These are phyloP conservation scores for Aspergillus piperis DNA, from an alignment of 2,329 filamentous ascomycete species.

Conservation along the genomic window DNA sequence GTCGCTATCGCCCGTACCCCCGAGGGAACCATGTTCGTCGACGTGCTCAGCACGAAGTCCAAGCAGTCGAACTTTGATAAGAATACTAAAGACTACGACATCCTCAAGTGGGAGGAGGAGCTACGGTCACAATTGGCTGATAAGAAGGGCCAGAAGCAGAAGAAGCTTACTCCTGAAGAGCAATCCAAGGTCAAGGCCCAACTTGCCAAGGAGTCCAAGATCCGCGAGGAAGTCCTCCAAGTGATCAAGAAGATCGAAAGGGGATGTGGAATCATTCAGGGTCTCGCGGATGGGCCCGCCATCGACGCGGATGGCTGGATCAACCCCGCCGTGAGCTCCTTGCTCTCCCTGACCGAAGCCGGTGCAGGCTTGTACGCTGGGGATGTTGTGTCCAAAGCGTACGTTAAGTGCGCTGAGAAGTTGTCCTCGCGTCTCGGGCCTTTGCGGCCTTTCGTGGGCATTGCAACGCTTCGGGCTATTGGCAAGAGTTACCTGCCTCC, in stretches of 20 bases:
- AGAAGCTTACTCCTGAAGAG: slow-evolving; percentile 89
- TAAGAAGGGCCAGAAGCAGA: slow-evolving; percentile 81
- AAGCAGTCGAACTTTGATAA: slow-evolving; percentile 73
- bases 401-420: slow-evolving; percentile 75
- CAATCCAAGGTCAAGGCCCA: slow-evolving; percentile 88
- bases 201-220: slow-evolving; percentile 78
- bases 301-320: slow-evolving; percentile 89
- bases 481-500: slow-evolving; percentile 71
- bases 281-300: slow-evolving; percentile 82
- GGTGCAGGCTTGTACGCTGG: slow-evolving; percentile 81
- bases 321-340: slow-evolving; percentile 71
- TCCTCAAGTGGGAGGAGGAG: slow-evolving; percentile 95
- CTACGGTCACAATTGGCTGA: slow-evolving; percentile 81
- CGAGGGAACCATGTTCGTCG: slow-evolving; percentile 83
- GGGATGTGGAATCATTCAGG: slow-evolving; percentile 81
- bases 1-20: slow-evolving; percentile 90
- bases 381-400: slow-evolving; percentile 74
- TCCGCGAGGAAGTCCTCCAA: slow-evolving; percentile 70
- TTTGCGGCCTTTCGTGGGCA: slow-evolving; percentile 78
- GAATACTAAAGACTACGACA: slow-evolving; percentile 92
- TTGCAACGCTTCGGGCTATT: slow-evolving; percentile 79
- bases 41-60: slow-evolving; percentile 83
- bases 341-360: slow-evolving; percentile 70
- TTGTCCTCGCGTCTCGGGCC: slow-evolving; percentile 72
- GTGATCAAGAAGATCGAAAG: slow-evolving; percentile 73